Base-by-base conservation (phyloP, 768 basidiomycete species). In the Boletus vermiculosoides region DNA sequence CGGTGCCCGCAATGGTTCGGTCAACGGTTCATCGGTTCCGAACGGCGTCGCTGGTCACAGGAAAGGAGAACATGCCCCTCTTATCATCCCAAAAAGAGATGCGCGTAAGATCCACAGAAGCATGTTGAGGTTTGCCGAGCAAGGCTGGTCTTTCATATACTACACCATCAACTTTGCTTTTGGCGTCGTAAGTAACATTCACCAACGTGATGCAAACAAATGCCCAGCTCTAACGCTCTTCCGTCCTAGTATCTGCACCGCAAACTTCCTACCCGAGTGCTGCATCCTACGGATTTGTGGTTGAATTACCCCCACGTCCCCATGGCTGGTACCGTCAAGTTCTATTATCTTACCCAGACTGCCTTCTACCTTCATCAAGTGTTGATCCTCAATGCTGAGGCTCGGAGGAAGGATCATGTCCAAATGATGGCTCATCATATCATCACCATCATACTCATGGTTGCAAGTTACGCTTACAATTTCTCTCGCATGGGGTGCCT, bases 351-450 rank as follows among this genome's bases (percentile, higher is more conserved):
- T 28, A 80, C 80, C 22, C 91, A 94, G 72, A 83, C 82, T 30
- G 90, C 91, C 39, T 94, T 94, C 74, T 99, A 97, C 76, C 73
- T 88, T 51, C 94, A 98, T 69, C 94, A 95, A 73, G 79, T 97
- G 12, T 78, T 98, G 59, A 87, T 96, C 56, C 81, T 99, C 71
- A 92, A 98, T 72, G 87, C 94, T 28, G 97, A 99, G 72, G 93
- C 87, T 39, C 83, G 86, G 53, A 80, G 97, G 55, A 94, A 92
- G 70, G 97, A 99, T 72, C 93, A 98, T 72, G 77, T 78, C 64
- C 96, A 98, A 74, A 98, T 98, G 96, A 90, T 98, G 83, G 77
- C 86, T 25, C 97, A 99, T 76, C 97, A 99, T 70, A 69, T 96
- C 63, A 88, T 98, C 62, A 96, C 94, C 13, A 81, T 94, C 58